Evolutionary conservation across 305 asterid genomes (phyloP), one percentile per base, ranked within the genome.

Genomic region (Solanum hybrid): DNA sequence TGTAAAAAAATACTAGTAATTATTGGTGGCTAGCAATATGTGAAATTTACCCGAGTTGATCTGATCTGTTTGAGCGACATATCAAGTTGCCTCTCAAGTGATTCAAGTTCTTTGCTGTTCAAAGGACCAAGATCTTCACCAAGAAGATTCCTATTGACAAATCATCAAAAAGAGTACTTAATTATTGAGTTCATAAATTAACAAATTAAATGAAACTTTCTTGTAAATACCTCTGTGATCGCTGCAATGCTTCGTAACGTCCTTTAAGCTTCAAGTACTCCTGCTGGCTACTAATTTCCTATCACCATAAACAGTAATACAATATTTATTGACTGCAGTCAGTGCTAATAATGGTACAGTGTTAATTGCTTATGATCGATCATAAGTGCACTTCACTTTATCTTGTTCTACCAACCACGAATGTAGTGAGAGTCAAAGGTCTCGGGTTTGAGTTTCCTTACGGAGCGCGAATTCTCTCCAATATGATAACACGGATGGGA

Each of bases 281-380:
- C 91, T 96, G 99, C 94, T 97, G 98, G 91, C 99, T 96, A 71
- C 99, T 97, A 92, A 97, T 90, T 91, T 97, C 99, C 99, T 97
- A 42, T 86, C 84, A 84, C 79, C 78, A 73, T 31, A 34, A 11
- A 24, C 36, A 20, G 77, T 13, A 82, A 89, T 69, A 72, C n/a
- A 78, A 78, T 27, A 10, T 10, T 78, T 81, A 42, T 42, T 7
- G 32, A 42, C 36, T 40, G 71, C 71, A 79, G 37, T 40, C 69
- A 42, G 60, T 4, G 60, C 20, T 42, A 42, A 42, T 13, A 42
- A 42, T 42, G 60, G 60, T 42, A 42, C 64, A 7, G 14, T 40
- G 17, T 40, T 40, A 12, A 40, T 40, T 40, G 51, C 51, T 40
- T 40, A 40, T 37, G 60, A 46, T 46, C 60, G 60, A 46, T 46